Base-by-base conservation (phyloP, 371 early-diverging fungal genomes). In the Syncephalastrum sp. region DNA sequence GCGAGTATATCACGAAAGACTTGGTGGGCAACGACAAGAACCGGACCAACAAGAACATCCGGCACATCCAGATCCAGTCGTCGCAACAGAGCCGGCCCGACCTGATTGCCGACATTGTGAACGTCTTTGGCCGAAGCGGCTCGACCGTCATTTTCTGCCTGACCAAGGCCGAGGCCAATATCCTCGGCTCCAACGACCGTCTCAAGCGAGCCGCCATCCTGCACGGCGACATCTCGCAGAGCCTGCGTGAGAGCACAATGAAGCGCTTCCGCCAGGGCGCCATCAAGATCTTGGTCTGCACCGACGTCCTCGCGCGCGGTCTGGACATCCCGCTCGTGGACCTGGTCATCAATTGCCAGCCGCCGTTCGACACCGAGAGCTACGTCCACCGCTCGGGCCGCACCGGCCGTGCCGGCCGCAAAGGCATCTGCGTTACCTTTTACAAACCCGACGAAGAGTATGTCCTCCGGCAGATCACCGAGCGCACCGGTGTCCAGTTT, bases 291-390 rank as follows among this genome's bases (percentile, higher is more conserved):
- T 88, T 96, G 65, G 83, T 94, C 38, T 91, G 92, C 72, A 97
- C 97, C 7, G 96, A 97, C 71, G 97, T 99, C 5, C 87, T 92
- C 33, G 95, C 97, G 15, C 90, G 99, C 77, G 99, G 99, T 65
- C 83, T 99, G 47, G 99, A 99, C 82, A 98, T 99, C 64, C 95
- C 96, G 41, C 88, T 93, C 74, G 96, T 98, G 41, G 98, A 97
- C 75, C 74, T 96, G 43, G 96, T 99, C 48, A 93, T 99, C 82
- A 96, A 99, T 81, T 92, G 91, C 64, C 96, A 98, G 68, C 92
- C 97, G 24, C 98, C 99, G 54, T 81, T 85, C 63, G 94, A 97
- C 76, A 83, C 87, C 21, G 96, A 99, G 67, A 87, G 93, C 46
- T 99, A 95, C 73, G 92, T 98, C 44, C 99, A 99, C 79, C 87